Evolutionary conservation across 208 protist species (phyloP), one percentile per base, ranked within the genome.

Genomic region (Trypanosoma boissoni): DNA sequence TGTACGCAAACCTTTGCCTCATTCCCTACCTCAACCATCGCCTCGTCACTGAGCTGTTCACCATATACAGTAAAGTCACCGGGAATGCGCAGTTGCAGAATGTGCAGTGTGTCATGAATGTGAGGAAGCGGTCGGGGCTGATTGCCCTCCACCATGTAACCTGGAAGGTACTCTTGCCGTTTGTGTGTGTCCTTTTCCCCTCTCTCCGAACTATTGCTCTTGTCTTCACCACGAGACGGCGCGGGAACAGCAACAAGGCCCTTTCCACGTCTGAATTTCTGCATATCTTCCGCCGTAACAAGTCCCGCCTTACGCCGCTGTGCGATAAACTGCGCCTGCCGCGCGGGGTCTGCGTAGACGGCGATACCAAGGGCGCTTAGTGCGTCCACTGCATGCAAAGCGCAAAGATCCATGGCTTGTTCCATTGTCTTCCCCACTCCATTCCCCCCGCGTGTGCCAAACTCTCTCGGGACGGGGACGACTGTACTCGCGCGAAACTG

Each of bases 401-500:
- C 68, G 44, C 76, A 83, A 3, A 94, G 60, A 54, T 78, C 71
- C 58, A 91, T 72, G 9, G 88, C 81, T 42, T 82, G 71, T 18
- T 74, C 48, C 36, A 69, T 76, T 32, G 76, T 74, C 32, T 68
- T 52, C 7, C 70, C 84, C 16, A 86, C 66, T n/a, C 68, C 84
- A 55, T 58, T 78, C 0, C 80, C 88, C 9, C 88, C 88, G 18
- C 88, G 81, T 18, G 89, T 58, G 20, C 84, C 87, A 62, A 78
- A 90, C 28, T 39, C 46, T 2, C 58, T 50, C 16, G 83, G 83
- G 12, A 92, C 74, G 0, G 88, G 88, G 12, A 77, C 61, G 28
- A 95, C n/a, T 14, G 79, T 91, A 9, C 70, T 79, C 2, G 85
- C 84, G n/a, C 83, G 74, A 44, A 72, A 88, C n/a, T 70, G 65